phyloP scores from a whole-genome alignment of 352 stramenopile species.

The Pythium volutum region DNA sequence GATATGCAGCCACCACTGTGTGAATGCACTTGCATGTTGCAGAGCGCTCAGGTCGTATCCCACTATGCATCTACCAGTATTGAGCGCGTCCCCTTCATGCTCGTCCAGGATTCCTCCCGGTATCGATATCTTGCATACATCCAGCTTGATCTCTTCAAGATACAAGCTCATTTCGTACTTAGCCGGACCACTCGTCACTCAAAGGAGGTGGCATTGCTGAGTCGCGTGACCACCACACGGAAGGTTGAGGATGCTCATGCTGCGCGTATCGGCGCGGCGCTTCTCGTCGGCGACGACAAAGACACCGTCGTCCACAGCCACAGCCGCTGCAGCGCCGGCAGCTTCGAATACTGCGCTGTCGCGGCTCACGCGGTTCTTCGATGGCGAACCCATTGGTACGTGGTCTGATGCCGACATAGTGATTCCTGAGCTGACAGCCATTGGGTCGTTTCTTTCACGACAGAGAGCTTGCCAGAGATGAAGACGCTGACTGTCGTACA shows the following conservation, averaged over 20 bases:
- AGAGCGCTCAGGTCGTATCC: not conserved
- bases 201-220: not conserved
- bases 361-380: conserved; percentile 12
- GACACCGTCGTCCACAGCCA: not conserved
- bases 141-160: not conserved
- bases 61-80: not conserved
- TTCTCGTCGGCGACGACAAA: conserved; percentile 11
- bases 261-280: conserved; percentile 17
- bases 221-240: not conserved
- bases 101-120: no score
- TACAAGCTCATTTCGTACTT: conserved; percentile 15
- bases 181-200: conserved; percentile 10
- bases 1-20: not conserved
- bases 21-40: not conserved
- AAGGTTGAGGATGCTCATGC: conserved; percentile 14
- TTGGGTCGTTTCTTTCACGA: not conserved
- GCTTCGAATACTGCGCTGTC: not conserved
- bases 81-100: no score
- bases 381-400: conserved; percentile 18
- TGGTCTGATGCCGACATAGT: not conserved
- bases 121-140: not conserved
- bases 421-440: not conserved
- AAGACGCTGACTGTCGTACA: conserved; percentile 52
- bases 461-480: conserved; percentile 48
- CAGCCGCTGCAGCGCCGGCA: not conserved